These are phyloP conservation scores for Niveomyces coronatus DNA, from an alignment of 2,329 filamentous ascomycete species.

Conservation along the genomic window DNA sequence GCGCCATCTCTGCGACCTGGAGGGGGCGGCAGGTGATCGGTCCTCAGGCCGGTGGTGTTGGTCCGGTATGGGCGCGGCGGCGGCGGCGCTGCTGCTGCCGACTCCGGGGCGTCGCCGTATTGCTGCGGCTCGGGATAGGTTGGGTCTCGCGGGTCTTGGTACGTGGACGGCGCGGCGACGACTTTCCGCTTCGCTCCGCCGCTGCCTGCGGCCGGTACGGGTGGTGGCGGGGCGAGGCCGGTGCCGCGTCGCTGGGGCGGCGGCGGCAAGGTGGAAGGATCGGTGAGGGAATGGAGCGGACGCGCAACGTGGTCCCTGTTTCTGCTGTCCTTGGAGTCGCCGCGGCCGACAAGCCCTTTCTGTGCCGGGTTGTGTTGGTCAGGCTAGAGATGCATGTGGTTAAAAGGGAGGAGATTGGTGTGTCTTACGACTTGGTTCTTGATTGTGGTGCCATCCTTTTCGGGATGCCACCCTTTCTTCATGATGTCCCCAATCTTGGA, in stretches of 20 bases:
- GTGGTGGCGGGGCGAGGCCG: constrained; percentile 22
- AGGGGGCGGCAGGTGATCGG: constrained; percentile 59
- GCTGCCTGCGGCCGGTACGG: constrained; percentile 10
- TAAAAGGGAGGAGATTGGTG: not conserved
- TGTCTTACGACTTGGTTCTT: constrained; percentile 34
- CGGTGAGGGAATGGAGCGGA: constrained; percentile 61
- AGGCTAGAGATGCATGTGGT: constrained; percentile 4
- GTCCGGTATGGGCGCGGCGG: constrained; percentile 56
- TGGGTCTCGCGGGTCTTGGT: constrained; percentile 20
- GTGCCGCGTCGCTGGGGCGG: constrained; percentile 54
- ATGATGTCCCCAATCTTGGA: constrained; percentile 36
- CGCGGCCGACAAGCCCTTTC: constrained; percentile 37
- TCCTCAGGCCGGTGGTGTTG: constrained; percentile 62
- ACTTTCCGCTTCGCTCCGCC: constrained; percentile 16
- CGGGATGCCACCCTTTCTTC: constrained; percentile 44
- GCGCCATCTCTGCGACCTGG: constrained; percentile 44
- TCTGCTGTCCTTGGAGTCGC: constrained; percentile 22
- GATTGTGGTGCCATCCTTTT: constrained; percentile 31
- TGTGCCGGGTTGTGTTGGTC: constrained; percentile 15
- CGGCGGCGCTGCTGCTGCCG: constrained; percentile 17
- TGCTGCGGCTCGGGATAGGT: constrained; percentile 3
- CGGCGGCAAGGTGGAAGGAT: constrained; percentile 69
- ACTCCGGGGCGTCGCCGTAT: constrained; percentile 6
- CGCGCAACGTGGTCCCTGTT: constrained; percentile 31
- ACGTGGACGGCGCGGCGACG: constrained; percentile 22